A percentile compares a stretch with the other conserved stretches of the same genome.
Evolutionary conservation across 129 eudicot species (phyloP).

Genomic region (Flaveria trinervia): DNA sequence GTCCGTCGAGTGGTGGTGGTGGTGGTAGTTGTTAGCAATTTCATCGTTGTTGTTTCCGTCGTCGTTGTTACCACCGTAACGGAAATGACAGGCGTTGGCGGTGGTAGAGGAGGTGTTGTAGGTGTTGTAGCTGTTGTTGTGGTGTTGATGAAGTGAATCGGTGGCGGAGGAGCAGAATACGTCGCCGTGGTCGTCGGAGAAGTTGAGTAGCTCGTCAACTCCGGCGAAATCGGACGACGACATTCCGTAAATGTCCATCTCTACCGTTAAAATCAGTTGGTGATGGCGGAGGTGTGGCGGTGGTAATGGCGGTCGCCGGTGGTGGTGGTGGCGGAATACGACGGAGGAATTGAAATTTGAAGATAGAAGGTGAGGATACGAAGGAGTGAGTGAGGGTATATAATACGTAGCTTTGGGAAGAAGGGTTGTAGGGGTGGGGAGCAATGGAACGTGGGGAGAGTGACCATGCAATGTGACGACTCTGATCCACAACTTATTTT

Average conservation of each 20-base stretch:
- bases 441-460: conserved; percentile 81
- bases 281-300: not conserved
- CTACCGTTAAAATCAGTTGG: too few relatives aligned
- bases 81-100: conserved; percentile 15
- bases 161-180: conserved; percentile 35
- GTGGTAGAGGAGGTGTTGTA: conserved; percentile 29
- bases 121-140: conserved; percentile 22
- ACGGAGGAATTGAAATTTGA: not conserved
- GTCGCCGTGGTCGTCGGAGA: conserved; percentile 54
- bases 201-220: conserved; percentile 68
- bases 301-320: not conserved
- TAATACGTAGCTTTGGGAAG: conserved; percentile 36
- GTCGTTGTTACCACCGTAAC: conserved; percentile 10
- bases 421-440: conserved; percentile 34
- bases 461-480: conserved; percentile 60
- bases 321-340: not conserved
- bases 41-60: not conserved
- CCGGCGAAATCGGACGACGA: conserved; percentile 39
- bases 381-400: conserved; percentile 36
- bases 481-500: conserved; percentile 19
- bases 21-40: conserved; percentile 18
- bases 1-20: conserved; percentile 36
- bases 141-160: conserved; percentile 30
- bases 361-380: not conserved
- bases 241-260: conserved; percentile 57